Evolutionary conservation across 345 rosid genomes (phyloP).

Genomic region (Laguncularia racemosa): DNA sequence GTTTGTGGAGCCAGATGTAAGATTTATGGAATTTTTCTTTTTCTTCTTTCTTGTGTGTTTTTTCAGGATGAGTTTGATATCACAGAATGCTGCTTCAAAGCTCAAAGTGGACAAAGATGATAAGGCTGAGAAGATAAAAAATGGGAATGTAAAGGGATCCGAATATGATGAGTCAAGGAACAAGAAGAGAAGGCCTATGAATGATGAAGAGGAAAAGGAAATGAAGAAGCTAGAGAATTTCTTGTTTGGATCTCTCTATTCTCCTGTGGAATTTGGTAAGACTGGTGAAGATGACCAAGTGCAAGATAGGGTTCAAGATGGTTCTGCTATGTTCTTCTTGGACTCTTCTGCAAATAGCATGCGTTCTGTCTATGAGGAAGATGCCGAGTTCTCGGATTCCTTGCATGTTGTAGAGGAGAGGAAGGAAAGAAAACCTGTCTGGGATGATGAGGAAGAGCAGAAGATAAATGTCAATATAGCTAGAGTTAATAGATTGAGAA

Average conservation of each 20-base stretch:
- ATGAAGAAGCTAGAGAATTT: constrained; percentile 66
- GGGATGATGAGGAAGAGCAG: constrained; percentile 95
- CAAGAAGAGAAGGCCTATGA: constrained; percentile 44
- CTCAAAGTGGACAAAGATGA: constrained; percentile 22
- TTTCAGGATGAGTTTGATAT: constrained; percentile 51
- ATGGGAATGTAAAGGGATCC: constrained; percentile 23
- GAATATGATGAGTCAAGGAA: constrained; percentile 24
- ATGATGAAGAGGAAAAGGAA: constrained; percentile 44
- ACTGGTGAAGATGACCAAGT: constrained; percentile 22
- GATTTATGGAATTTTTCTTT: background rate
- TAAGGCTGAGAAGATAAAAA: constrained; percentile 18
- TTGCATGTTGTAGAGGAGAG: constrained; percentile 31
- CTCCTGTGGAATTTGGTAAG: constrained; percentile 71
- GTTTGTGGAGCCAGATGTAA: no score
- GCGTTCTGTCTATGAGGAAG: constrained; percentile 28
- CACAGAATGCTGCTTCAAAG: constrained; percentile 45
- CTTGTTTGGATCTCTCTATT: constrained; percentile 71
- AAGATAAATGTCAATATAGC: constrained; percentile 44
- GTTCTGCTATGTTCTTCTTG: constrained; percentile 47
- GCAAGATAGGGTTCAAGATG: constrained; percentile 17
- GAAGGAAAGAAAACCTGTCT: constrained; percentile 46
- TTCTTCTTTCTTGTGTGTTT: constrained; percentile 2
- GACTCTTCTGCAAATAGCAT: constrained; percentile 38
- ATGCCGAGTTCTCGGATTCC: constrained; percentile 22
- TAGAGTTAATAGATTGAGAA: constrained; percentile 68